Percentiles rank a stretch among this genome's conserved stretches.
Evolutionary conservation across 2,329 filamentous ascomycete genomes (phyloP).

Genomic region (Colletotrichum endophyticum): DNA sequence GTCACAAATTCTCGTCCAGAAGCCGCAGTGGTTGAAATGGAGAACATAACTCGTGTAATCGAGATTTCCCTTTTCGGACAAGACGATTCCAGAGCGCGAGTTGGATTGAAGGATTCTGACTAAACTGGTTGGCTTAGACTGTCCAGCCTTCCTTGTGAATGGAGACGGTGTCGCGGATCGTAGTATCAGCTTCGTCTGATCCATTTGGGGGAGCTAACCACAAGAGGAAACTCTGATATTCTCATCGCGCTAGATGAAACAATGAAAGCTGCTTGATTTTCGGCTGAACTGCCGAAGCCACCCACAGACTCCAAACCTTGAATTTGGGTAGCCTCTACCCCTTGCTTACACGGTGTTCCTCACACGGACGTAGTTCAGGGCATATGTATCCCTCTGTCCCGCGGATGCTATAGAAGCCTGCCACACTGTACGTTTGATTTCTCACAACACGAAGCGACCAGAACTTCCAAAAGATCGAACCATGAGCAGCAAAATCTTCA

Average conservation of each 20-base stretch:
- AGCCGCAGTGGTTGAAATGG: neutral
- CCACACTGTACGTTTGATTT: neutral
- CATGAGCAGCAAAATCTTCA: conserved; percentile 28
- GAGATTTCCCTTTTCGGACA: neutral
- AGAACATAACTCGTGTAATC: neutral
- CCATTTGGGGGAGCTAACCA: neutral
- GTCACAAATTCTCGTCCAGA: neutral
- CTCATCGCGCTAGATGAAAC: conserved; percentile 9
- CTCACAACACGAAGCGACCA: neutral
- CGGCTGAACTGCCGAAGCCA: neutral
- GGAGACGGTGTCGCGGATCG: neutral
- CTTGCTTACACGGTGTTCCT: neutral
- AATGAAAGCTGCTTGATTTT: neutral
- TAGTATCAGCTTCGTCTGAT: neutral
- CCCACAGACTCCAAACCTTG: neutral
- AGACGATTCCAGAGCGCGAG: neutral
- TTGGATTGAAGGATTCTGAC: neutral
- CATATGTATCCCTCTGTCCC: neutral
- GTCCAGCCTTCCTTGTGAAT: neutral
- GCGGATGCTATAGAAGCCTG: neutral
- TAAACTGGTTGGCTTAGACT: neutral
- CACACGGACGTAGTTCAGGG: neutral
- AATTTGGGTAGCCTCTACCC: neutral
- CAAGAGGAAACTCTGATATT: neutral
- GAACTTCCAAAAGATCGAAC: neutral